Percentiles rank a stretch among this genome's conserved stretches.
Conservation (phyloP, 129 eudicot species). For the Deinandra increscens region DNA sequence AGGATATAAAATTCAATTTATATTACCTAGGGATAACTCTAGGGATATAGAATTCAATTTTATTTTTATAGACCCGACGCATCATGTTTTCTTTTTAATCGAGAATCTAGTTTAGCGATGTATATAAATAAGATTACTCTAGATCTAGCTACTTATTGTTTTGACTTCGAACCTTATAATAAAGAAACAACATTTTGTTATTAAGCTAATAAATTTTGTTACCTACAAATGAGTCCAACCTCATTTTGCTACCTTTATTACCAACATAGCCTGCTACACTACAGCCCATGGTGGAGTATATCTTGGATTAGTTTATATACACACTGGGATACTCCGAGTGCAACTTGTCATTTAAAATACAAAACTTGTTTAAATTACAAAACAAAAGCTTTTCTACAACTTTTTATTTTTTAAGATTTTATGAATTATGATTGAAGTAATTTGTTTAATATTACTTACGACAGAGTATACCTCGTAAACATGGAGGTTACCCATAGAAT, state of each 20-base stretch:
- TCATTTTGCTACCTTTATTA: slow-evolving; percentile 18
- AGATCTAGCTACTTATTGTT: no score
- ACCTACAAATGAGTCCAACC: slow-evolving; percentile 23
- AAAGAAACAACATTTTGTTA: no score
- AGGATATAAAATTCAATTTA: no score
- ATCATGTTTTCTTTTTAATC: no score
- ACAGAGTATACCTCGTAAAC: slow-evolving; percentile 19
- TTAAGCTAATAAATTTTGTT: no score
- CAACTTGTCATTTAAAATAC: slow-evolving; percentile 18
- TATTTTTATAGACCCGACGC: no score
- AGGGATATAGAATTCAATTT: no score
- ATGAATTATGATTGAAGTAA: slow-evolving; percentile 18
- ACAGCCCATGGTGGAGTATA: slow-evolving; percentile 4
- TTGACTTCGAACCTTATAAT: no score
- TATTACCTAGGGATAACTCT: no score
- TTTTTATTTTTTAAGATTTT: background rate
- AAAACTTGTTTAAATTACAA: background rate
- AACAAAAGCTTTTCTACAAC: no score
- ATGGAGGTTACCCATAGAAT: background rate
- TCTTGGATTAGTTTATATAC: slow-evolving; percentile 7
- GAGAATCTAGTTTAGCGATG: no score
- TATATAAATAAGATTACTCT: no score
- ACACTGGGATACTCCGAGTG: slow-evolving; percentile 19
- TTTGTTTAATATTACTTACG: slow-evolving; percentile 1
- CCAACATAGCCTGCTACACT: slow-evolving; percentile 23